These are phyloP conservation scores for Croton setiger DNA, from an alignment of 441 rosid species.

Conservation along the genomic window DNA sequence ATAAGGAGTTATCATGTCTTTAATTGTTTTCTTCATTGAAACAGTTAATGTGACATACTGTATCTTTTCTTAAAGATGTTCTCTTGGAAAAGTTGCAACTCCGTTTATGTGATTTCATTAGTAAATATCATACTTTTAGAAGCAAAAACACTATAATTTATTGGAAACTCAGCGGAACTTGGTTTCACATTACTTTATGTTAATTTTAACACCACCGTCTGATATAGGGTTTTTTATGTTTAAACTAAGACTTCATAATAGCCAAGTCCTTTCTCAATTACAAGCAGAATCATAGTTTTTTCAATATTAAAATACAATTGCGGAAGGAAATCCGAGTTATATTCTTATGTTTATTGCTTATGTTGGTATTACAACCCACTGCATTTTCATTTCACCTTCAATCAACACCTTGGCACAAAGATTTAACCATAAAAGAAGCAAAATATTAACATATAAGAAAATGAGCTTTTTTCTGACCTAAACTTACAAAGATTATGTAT, in stretches of 20 bases:
- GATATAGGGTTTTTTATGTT: no score
- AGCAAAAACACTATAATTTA: neutral
- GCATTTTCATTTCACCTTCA: neutral
- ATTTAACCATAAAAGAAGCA: neutral
- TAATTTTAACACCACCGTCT: no score
- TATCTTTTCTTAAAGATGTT: neutral
- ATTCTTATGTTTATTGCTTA: neutral
- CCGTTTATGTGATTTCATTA: neutral
- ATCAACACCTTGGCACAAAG: neutral
- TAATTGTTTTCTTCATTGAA: neutral
- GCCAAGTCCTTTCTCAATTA: no score
- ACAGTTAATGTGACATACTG: neutral
- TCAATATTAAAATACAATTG: neutral
- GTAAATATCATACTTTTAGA: neutral
- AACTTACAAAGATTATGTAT: constrained; percentile 7
- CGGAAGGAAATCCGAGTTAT: neutral
- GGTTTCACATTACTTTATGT: neutral
- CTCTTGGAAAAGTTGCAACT: neutral
- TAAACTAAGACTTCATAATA: no score
- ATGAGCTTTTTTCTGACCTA: neutral
- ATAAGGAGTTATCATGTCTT: no score
- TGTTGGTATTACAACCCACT: neutral
- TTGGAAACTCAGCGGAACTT: neutral
- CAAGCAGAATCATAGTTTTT: no score
- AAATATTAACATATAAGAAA: neutral